Conservation (phyloP, 495 filamentous ascomycete genomes). For the Thozetella sp. region DNA sequence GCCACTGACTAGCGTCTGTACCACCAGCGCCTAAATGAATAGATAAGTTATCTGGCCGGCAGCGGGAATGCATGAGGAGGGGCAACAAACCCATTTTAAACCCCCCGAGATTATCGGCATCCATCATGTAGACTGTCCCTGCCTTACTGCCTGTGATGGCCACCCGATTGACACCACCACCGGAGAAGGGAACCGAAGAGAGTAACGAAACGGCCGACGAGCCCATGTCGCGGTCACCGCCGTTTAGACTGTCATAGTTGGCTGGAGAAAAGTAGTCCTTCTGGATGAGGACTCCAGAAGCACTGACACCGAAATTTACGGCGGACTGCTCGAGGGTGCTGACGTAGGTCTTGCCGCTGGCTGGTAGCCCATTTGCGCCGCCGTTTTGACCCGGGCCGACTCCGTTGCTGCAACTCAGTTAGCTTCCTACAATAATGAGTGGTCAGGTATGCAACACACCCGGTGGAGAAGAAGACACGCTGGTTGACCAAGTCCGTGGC, state of each 20-base stretch:
- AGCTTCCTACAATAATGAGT: too few species aligned
- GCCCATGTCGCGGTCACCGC: constrained; percentile 36
- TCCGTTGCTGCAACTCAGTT: too few species aligned
- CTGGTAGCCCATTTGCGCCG: too few species aligned
- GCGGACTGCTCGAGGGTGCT: constrained; percentile 34
- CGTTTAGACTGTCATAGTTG: constrained; percentile 35
- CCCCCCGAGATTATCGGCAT: constrained; percentile 46
- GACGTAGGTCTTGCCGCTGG: constrained; percentile 24
- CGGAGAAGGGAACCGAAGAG: constrained; percentile 35
- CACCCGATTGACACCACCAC: constrained; percentile 30
- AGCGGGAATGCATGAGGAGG: too few species aligned
- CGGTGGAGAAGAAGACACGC: constrained; percentile 40
- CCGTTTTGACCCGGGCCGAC: too few species aligned
- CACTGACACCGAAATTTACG: constrained; percentile 27
- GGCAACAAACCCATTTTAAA: too few species aligned
- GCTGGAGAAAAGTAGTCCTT: constrained; percentile 43
- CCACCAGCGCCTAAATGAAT: constrained; percentile 34
- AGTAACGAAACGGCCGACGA: constrained; percentile 37
- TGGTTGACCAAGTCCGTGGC: constrained; percentile 32
- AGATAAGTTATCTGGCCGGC: too few species aligned
- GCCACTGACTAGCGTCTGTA: constrained; percentile 36
- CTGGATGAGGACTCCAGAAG: constrained; percentile 22
- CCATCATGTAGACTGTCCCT: constrained; percentile 39
- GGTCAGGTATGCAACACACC: constrained; percentile 17
- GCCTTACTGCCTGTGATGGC: constrained; percentile 36